phyloP scores from a whole-genome alignment of 768 basidiomycete species.

The Leccinum variicolor region DNA sequence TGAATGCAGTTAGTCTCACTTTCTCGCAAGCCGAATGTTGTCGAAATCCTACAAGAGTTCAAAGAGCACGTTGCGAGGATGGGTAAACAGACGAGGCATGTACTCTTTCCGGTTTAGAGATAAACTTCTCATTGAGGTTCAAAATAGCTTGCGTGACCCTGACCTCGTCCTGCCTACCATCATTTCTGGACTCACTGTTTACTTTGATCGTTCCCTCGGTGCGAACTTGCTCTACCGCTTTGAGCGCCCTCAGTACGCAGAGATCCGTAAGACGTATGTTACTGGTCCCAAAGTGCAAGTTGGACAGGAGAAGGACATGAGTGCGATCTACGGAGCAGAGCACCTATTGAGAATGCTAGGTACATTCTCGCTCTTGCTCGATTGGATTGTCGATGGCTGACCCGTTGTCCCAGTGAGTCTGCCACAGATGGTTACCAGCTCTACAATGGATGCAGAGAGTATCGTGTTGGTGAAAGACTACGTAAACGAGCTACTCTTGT shows the following conservation, averaged over 20 bases:
- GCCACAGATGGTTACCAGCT: constrained; percentile 85
- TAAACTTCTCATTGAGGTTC: background rate
- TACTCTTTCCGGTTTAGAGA: constrained; percentile 1
- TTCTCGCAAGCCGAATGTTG: constrained; percentile 76
- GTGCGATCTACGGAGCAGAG: constrained; percentile 89
- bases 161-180: constrained; percentile 73
- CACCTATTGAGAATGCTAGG: constrained; percentile 91
- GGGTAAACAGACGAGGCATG: constrained; percentile 46
- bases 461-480: constrained; percentile 83
- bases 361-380: constrained; percentile 35
- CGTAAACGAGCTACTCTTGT: constrained; percentile 85
- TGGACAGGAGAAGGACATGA: constrained; percentile 80
- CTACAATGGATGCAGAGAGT: constrained; percentile 88
- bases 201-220: constrained; percentile 91
- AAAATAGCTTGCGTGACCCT: constrained; percentile 62
- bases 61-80: constrained; percentile 54
- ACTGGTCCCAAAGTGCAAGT: constrained; percentile 70
- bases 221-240: constrained; percentile 91
- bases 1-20: constrained; percentile 72
- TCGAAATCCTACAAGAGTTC: constrained; percentile 76
- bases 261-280: constrained; percentile 67
- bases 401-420: constrained; percentile 67
- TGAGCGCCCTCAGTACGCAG: constrained; percentile 90
- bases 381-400: constrained; percentile 6
- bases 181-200: constrained; percentile 78